A percentile compares a stretch with the other conserved stretches of the same genome.
Conservation (phyloP, 2,329 filamentous ascomycete genomes). For the Pseudohalonectria lignicola region DNA sequence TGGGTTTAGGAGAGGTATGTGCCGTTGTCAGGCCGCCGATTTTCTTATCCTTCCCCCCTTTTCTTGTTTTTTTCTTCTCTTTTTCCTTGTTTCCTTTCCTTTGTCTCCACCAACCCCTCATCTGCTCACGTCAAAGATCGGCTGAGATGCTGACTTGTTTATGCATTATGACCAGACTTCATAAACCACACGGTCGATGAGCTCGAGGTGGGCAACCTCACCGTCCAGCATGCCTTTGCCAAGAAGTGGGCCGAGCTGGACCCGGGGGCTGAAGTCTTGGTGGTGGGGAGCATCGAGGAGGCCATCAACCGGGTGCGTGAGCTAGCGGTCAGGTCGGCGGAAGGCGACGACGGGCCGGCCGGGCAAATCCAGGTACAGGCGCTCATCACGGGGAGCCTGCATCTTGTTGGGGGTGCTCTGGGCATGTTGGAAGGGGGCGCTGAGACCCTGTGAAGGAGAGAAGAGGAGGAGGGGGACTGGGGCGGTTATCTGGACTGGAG, state of each 20-base stretch:
- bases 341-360: slow-evolving; percentile 3
- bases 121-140: too few species aligned
- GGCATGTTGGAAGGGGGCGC: slow-evolving; percentile 29
- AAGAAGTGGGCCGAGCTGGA: slow-evolving; percentile 37
- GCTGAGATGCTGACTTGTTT: too few species aligned
- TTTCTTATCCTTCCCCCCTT: too few species aligned
- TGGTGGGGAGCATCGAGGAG: slow-evolving; percentile 42
- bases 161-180: slow-evolving; percentile 39
- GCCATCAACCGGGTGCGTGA: slow-evolving; percentile 36
- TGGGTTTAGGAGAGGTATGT: slow-evolving; percentile 33
- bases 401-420: slow-evolving; percentile 47
- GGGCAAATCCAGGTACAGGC: slow-evolving; percentile 13
- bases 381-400: slow-evolving; percentile 51
- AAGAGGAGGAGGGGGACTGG: too few species aligned
- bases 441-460: slow-evolving; percentile 4
- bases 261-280: slow-evolving; percentile 27
- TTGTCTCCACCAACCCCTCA: too few species aligned
- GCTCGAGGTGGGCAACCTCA: slow-evolving; percentile 35
- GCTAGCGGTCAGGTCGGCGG: slow-evolving; percentile 11
- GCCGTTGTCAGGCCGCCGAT: too few species aligned
- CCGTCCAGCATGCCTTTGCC: slow-evolving; percentile 38
- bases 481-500: too few species aligned
- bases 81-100: too few species aligned
- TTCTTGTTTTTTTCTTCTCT: too few species aligned
- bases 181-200: slow-evolving; percentile 44